Conservation (phyloP, 2,329 filamentous ascomycete genomes). For the Juglanconis sp. region DNA sequence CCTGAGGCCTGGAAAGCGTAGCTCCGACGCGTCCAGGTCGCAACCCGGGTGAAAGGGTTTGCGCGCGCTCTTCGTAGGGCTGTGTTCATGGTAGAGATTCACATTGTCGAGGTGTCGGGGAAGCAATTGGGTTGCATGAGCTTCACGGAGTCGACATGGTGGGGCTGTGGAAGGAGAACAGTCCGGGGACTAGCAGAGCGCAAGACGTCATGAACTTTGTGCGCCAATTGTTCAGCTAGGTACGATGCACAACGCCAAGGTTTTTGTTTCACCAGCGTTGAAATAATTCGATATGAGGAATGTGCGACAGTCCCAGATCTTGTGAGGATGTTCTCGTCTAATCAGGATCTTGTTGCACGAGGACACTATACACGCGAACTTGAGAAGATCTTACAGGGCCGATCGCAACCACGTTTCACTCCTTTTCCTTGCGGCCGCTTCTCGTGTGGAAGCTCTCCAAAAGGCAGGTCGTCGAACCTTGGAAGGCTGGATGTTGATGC, state of each 20-base stretch:
- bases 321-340: background rate
- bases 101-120: conserved; percentile 7
- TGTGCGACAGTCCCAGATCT: background rate
- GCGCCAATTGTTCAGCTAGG: background rate
- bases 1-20: conserved; percentile 80
- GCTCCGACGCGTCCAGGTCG: conserved; percentile 37
- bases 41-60: conserved; percentile 1
- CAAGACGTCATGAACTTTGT: conserved; percentile 10
- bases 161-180: background rate
- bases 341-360: background rate
- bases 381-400: too few relatives aligned
- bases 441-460: background rate
- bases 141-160: background rate
- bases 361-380: background rate
- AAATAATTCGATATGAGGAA: too few relatives aligned
- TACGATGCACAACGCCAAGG: too few relatives aligned
- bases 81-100: conserved; percentile 13
- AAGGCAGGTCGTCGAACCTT: background rate
- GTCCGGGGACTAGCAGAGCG: background rate
- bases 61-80: conserved; percentile 12
- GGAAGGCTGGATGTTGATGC: background rate
- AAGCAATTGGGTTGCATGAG: background rate
- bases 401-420: too few relatives aligned
- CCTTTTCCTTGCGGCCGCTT: background rate
- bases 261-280: too few relatives aligned